Evolutionary conservation across 371 early-diverging fungal species (phyloP).

Genomic region (Rhizomucor pusillus): DNA sequence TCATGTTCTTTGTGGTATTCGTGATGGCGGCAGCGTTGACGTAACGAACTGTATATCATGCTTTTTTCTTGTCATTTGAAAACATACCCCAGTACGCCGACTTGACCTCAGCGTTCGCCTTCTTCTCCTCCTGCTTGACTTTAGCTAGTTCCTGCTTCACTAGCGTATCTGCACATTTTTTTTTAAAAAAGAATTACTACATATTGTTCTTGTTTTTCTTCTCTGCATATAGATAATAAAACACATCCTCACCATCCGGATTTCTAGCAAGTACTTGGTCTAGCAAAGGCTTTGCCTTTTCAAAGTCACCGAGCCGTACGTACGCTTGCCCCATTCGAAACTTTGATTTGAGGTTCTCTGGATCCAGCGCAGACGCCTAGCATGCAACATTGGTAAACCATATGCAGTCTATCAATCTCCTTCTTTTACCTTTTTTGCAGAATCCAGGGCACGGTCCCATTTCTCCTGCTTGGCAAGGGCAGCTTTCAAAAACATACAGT

Average conservation of each 20-base stretch:
- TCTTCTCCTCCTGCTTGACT: slow-evolving; percentile 13
- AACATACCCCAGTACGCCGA: slow-evolving; percentile 13
- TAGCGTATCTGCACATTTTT: slow-evolving; percentile 3
- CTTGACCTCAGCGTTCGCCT: slow-evolving; percentile 7
- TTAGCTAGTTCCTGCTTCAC: slow-evolving; percentile 9
- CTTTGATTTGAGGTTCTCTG: slow-evolving; percentile 30
- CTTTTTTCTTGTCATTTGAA: not conserved
- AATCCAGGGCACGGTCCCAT: slow-evolving; percentile 37
- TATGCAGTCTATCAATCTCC: not conserved
- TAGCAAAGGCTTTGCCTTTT: slow-evolving; percentile 25
- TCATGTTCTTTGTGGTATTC: slow-evolving; percentile 35
- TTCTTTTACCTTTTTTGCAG: slow-evolving; percentile 25
- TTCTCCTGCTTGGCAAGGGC: slow-evolving; percentile 39
- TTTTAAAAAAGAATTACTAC: not conserved
- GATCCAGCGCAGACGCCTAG: slow-evolving; percentile 28
- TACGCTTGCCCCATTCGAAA: slow-evolving; percentile 45
- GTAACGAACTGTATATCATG: no score
- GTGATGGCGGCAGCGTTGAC: slow-evolving; percentile 35
- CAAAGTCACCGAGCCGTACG: slow-evolving; percentile 24
- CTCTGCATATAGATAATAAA: not conserved
- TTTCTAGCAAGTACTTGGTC: slow-evolving; percentile 19
- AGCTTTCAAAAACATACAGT: slow-evolving; percentile 7
- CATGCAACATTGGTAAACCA: not conserved
- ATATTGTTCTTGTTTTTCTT: not conserved
- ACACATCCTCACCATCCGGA: slow-evolving; percentile 26